These are phyloP conservation scores for Cucurbita maxima DNA, from an alignment of 306 rosid genomes.

Conservation along the genomic window DNA sequence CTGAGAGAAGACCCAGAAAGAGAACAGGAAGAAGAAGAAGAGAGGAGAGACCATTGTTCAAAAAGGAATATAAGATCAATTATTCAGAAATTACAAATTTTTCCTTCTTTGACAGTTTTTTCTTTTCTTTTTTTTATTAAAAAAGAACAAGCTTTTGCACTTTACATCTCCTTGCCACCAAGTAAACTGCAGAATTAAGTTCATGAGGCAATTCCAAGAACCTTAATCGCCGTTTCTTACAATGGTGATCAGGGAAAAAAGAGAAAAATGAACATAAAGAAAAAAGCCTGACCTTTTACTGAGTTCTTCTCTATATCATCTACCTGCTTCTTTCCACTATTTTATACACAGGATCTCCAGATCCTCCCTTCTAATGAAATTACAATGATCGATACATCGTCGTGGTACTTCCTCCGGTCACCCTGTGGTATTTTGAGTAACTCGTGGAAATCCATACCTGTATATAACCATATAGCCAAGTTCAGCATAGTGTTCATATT, in stretches of 20 bases:
- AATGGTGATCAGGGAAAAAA: conserved; percentile 30
- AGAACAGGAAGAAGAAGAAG: conserved; percentile 11
- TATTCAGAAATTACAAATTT: conserved; percentile 41
- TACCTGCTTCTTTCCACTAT: conserved; percentile 8
- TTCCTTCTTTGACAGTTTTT: neutral
- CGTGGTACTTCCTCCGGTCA: conserved; percentile 88
- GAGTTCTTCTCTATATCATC: conserved; percentile 22
- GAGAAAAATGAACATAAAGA: conserved; percentile 20
- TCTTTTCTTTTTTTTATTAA: conserved; percentile 16
- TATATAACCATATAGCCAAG: conserved; percentile 7
- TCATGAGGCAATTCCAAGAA: neutral
- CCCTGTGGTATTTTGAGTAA: conserved; percentile 95
- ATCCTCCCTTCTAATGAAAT: conserved; percentile 96
- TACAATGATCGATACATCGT: conserved; percentile 89
- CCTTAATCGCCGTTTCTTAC: neutral
- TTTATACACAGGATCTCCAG: conserved; percentile 92
- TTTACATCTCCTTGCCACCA: conserved; percentile 59
- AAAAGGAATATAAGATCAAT: conserved; percentile 28
- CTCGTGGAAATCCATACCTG: conserved; percentile 93
- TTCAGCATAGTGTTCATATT: neutral
- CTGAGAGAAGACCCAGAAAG: conserved; percentile 16
- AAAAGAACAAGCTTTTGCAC: conserved; percentile 57
- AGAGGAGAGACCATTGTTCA: conserved; percentile 4
- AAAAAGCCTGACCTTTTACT: conserved; percentile 36
- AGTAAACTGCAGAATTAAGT: neutral